Conservation (phyloP, 495 filamentous ascomycete genomes). For the Hypoxylon perforatum region DNA sequence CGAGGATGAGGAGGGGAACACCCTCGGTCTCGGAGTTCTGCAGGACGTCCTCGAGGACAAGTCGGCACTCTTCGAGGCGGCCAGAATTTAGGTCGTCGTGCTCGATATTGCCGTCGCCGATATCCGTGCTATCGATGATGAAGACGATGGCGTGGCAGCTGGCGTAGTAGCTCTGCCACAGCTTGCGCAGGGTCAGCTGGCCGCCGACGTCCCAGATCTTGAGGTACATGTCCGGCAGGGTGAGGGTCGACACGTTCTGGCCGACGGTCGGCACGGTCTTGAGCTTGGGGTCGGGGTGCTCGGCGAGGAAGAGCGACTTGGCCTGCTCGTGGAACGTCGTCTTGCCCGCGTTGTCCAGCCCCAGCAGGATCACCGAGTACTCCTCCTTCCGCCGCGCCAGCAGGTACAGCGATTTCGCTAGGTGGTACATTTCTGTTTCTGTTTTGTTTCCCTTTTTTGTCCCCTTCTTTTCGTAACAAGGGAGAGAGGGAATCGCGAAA, state of each 20-base stretch:
- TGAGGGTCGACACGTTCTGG: constrained; percentile 93
- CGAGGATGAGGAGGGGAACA: constrained; percentile 90
- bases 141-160: constrained; percentile 97
- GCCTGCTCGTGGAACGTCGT: constrained; percentile 97
- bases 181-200: constrained; percentile 84
- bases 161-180: constrained; percentile 96
- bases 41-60: constrained; percentile 88
- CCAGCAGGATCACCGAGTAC: constrained; percentile 96
- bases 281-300: constrained; percentile 65
- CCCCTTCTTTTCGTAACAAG: background rate
- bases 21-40: constrained; percentile 86
- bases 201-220: constrained; percentile 99
- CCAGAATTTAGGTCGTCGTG: constrained; percentile 60
- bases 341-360: constrained; percentile 98
- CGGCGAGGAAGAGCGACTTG: constrained; percentile 83
- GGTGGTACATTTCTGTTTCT: constrained; percentile 81
- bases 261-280: constrained; percentile 96
- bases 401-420: constrained; percentile 93
- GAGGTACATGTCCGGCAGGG: constrained; percentile 89
- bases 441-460: too few species aligned
- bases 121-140: constrained; percentile 92
- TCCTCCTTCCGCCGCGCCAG: constrained; percentile 98
- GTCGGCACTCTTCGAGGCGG: constrained; percentile 85
- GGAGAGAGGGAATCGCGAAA: background rate
- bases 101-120: constrained; percentile 80